Evolutionary conservation across 306 rosid genomes (phyloP).

Genomic region (Boehmeria nivea): DNA sequence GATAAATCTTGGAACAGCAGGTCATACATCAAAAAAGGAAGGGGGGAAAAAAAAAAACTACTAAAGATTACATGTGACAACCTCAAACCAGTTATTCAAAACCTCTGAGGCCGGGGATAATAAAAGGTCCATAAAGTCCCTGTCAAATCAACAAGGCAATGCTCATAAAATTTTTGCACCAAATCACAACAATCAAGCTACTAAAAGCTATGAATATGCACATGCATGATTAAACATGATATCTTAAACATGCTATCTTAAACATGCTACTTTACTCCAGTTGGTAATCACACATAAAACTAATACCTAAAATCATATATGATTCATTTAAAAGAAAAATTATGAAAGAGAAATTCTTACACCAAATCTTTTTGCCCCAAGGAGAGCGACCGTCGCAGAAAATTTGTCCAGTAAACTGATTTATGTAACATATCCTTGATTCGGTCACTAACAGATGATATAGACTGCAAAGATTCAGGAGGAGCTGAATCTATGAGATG

Average conservation of each 20-base stretch:
- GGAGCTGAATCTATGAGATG: conserved; percentile 73
- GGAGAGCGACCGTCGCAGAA: conserved; percentile 51
- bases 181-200: conserved; percentile 19
- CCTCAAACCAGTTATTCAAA: conserved; percentile 97
- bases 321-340: neutral
- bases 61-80: conserved; percentile 35
- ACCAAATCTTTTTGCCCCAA: conserved; percentile 87
- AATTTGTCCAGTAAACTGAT: conserved; percentile 73
- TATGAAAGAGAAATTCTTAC: conserved; percentile 37
- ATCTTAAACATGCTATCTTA: no score
- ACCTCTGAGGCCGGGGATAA: conserved; percentile 86
- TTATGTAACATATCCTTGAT: conserved; percentile 62
- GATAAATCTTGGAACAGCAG: neutral
- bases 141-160: conserved; percentile 35
- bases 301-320: neutral
- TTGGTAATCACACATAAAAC: neutral
- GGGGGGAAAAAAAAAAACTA: no score
- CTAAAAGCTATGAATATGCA: conserved; percentile 4
- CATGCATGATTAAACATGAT: neutral
- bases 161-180: conserved; percentile 6
- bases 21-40: conserved; percentile 3
- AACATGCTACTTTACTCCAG: neutral
- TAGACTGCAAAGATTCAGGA: conserved; percentile 58
- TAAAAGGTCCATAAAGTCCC: conserved; percentile 83
- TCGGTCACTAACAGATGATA: conserved; percentile 50